Evolutionary conservation across 306 rosid species (phyloP).

Genomic region (Rubus parviflorus): DNA sequence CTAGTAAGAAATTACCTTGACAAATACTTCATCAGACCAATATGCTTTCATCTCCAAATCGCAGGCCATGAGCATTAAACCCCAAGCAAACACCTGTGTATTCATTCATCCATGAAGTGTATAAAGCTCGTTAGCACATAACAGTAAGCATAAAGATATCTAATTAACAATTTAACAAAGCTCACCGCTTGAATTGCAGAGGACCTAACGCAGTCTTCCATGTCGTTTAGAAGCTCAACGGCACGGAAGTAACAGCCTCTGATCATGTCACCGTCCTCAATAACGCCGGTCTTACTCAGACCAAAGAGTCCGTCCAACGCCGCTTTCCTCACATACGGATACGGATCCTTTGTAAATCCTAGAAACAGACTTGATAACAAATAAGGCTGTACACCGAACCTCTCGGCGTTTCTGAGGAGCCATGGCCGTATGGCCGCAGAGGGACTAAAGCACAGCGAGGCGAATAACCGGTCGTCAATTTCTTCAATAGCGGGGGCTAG

Average conservation of each 20-base stretch:
- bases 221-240: conserved; percentile 65
- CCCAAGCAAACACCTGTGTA: conserved; percentile 75
- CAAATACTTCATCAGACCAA: conserved; percentile 67
- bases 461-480: conserved; percentile 55
- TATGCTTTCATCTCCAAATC: conserved; percentile 49
- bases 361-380: conserved; percentile 49
- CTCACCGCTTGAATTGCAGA: conserved; percentile 70
- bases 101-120: background rate
- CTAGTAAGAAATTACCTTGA: conserved; percentile 46
- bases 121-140: background rate
- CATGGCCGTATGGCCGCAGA: conserved; percentile 52
- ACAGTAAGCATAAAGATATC: background rate
- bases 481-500: conserved; percentile 22
- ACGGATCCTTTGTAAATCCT: conserved; percentile 85
- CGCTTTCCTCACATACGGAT: conserved; percentile 61
- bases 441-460: conserved; percentile 63
- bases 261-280: conserved; percentile 48
- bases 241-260: conserved; percentile 64
- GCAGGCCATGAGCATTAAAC: conserved; percentile 53
- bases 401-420: conserved; percentile 64
- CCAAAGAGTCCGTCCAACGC: conserved; percentile 69
- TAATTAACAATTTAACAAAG: background rate
- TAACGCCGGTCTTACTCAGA: conserved; percentile 39
- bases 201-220: conserved; percentile 57
- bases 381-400: conserved; percentile 42